Evolutionary conservation across 75 land plant species (phyloP), one percentile per base, ranked within the genome.

Genomic region (Ceratopteris richardii): DNA sequence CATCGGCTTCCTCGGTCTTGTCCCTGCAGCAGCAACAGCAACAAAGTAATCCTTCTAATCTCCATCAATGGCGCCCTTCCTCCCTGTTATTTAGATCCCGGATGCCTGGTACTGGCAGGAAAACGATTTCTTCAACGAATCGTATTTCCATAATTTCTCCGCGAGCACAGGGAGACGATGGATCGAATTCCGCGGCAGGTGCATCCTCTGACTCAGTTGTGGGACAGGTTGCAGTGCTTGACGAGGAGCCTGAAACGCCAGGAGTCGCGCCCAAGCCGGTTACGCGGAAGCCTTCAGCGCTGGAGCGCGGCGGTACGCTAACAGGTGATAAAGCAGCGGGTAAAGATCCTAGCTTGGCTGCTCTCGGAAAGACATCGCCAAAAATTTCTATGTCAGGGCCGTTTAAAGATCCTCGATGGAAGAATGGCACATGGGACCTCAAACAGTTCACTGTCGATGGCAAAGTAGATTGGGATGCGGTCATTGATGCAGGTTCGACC

Each of bases 361-460:
- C 76, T 20, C 48, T 46, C 17, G 48, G 48, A 5, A 46, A 20
- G 48, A 7, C 48, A 2, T 2, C 48, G 2, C n/a, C 48, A 17
- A 46, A 17, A 20, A 4, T 46, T 46, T 5, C 48, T 17, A 46
- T 46, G 21, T 5, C 48, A 7, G 48, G 48, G 48, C 48, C 48
- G 2, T 91, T 87, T 59, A 62, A 70, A 29, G 85, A 92, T 54
- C 59, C 86, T 7, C 79, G 75, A 48, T 92, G 97, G 97, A 65
- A 72, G 31, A 58, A 43, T 27, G 97, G 97, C 41, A 92, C 86
- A 27, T 92, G 97, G 97, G 97, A 92, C 50, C 51, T 92, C 64
- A 59, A 65, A 46, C 80, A 77, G 80, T 92, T 92, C 59, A 33
- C 64, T 57, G 75, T 73, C 51, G 63, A 80, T 65, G 97, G 97